These are phyloP conservation scores for Cladobotryum mycophilum DNA, from an alignment of 2,329 filamentous ascomycete genomes.

Conservation along the genomic window DNA sequence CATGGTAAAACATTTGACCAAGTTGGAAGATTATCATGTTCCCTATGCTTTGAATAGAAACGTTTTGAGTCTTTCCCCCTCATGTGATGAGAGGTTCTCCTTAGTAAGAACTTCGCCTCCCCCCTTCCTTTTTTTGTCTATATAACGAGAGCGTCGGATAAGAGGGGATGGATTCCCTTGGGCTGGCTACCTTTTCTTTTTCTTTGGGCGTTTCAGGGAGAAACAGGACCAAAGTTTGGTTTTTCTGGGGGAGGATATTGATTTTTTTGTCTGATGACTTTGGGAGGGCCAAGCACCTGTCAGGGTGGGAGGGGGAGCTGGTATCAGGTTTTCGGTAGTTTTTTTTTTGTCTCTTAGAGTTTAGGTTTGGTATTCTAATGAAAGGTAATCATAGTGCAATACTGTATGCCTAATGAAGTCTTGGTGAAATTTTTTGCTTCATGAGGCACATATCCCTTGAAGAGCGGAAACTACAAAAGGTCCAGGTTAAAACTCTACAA, in stretches of 20 bases:
- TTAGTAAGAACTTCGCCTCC: neutral
- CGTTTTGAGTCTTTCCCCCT: constrained; percentile 6
- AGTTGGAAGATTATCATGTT: neutral
- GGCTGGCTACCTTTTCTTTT: neutral
- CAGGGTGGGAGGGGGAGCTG: neutral
- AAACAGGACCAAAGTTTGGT: neutral
- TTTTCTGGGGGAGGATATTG: neutral
- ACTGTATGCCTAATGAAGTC: too few relatives aligned
- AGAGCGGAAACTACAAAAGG: too few relatives aligned
- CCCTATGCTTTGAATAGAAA: constrained; percentile 11
- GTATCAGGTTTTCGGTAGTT: neutral
- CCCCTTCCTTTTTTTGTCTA: neutral
- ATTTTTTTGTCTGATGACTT: neutral
- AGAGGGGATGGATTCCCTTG: neutral
- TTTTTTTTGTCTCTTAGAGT: neutral
- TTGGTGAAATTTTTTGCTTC: too few relatives aligned
- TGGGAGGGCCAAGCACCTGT: neutral
- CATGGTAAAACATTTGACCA: neutral
- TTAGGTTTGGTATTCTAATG: too few relatives aligned
- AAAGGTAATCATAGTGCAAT: too few relatives aligned
- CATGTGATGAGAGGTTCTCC: neutral
- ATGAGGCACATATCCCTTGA: too few relatives aligned
- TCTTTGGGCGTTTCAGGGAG: neutral
- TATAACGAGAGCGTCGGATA: neutral
- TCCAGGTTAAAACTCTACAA: too few relatives aligned